Evolutionary conservation across 2,329 filamentous ascomycete genomes (phyloP).

Genomic region (Talaromyces sp.): DNA sequence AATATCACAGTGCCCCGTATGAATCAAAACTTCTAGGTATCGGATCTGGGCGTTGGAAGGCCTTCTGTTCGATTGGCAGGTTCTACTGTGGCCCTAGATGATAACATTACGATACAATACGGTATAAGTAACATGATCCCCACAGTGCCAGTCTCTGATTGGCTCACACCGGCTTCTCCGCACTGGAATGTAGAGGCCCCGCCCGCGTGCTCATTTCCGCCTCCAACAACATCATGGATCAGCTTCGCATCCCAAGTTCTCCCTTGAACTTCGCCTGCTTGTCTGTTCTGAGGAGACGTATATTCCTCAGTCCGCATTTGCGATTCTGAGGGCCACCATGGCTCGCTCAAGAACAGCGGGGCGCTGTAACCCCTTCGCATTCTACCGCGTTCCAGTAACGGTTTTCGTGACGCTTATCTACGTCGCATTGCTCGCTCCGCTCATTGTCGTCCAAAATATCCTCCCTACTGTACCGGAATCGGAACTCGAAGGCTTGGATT

Average conservation of each 20-base stretch:
- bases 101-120: slow-evolving; percentile 8
- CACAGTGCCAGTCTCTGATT: not conserved
- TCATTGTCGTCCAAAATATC: slow-evolving; percentile 71
- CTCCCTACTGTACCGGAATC: slow-evolving; percentile 66
- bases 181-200: slow-evolving; percentile 1
- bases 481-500: slow-evolving; percentile 65
- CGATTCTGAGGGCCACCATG: slow-evolving; percentile 31
- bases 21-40: no score
- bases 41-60: no score
- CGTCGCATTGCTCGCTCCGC: slow-evolving; percentile 69
- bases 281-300: not conserved
- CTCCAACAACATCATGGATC: slow-evolving; percentile 12
- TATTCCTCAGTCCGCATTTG: slow-evolving; percentile 6
- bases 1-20: no score
- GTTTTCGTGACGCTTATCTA: slow-evolving; percentile 76
- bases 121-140: not conserved
- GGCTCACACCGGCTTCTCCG: slow-evolving; percentile 4
- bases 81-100: not conserved
- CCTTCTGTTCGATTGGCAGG: no score
- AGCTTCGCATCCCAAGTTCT: not conserved
- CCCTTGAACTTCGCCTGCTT: not conserved
- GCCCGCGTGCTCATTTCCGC: slow-evolving; percentile 10
- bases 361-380: slow-evolving; percentile 60
- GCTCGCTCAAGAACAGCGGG: slow-evolving; percentile 28
- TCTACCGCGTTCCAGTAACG: slow-evolving; percentile 77